phyloP scores from a whole-genome alignment of 176 grass and related monocot species.

The Ensete glaucum region DNA sequence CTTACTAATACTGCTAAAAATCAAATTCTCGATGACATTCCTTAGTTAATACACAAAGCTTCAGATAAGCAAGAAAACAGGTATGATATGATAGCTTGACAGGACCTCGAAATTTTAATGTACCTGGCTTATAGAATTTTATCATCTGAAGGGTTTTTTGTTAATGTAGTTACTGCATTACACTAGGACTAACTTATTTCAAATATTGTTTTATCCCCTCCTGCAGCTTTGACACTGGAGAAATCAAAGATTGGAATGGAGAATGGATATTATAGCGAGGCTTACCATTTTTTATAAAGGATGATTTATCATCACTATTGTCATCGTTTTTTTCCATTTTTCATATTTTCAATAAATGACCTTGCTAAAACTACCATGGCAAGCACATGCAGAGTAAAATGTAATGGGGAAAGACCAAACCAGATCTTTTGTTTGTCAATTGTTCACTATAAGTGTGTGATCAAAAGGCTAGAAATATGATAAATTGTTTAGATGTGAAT shows the following conservation, averaged over 20 bases:
- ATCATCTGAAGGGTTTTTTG: too few relatives aligned
- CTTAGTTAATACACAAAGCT: not conserved
- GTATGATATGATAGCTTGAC: not conserved
- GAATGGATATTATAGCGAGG: slow-evolving; percentile 26
- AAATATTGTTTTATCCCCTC: not conserved
- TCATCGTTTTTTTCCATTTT: not conserved
- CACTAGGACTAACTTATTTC: slow-evolving; percentile 7
- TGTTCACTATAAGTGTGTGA: not conserved
- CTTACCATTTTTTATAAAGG: not conserved
- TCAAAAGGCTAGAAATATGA: not conserved
- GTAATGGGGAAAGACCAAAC: not conserved
- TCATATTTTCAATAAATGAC: not conserved
- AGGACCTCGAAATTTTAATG: not conserved
- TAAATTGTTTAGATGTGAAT: not conserved
- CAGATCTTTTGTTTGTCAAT: not conserved
- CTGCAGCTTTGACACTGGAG: slow-evolving; percentile 44
- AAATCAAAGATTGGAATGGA: slow-evolving; percentile 67
- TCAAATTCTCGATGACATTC: not conserved
- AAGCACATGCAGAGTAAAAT: not conserved
- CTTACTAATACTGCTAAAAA: too few relatives aligned
- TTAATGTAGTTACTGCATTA: too few relatives aligned
- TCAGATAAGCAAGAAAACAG: not conserved
- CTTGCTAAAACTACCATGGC: too few relatives aligned
- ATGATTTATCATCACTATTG: not conserved
- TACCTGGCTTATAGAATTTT: too few relatives aligned